phyloP scores from a whole-genome alignment of 805 yeast genomes.

The Phaffomyces thermotolerans region DNA sequence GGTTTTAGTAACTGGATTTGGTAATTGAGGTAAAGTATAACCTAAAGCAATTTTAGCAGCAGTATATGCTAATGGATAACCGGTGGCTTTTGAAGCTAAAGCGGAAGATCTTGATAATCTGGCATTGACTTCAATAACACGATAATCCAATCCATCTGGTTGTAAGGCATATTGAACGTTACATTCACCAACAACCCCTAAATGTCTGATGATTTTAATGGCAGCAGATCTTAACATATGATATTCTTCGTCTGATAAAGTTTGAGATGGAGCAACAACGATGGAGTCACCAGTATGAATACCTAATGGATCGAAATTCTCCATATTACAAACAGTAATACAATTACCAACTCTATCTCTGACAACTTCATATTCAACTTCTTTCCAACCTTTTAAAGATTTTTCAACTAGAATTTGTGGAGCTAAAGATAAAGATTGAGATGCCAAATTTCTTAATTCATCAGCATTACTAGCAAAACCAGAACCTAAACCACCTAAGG shows the following conservation, averaged over 20 bases:
- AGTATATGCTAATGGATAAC: constrained; percentile 96
- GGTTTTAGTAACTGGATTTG: constrained; percentile 93
- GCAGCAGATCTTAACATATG: constrained; percentile 98
- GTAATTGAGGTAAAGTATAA: constrained; percentile 88
- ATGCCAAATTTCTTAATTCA: constrained; percentile 80
- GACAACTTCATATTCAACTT: constrained; percentile 96
- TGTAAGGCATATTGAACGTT: constrained; percentile 95
- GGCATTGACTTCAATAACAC: constrained; percentile 97
- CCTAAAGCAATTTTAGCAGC: constrained; percentile 97
- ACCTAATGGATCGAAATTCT: constrained; percentile 96
- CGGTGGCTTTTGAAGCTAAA: constrained; percentile 96
- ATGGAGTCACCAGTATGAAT: constrained; percentile 98
- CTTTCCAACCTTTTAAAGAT: constrained; percentile 98
- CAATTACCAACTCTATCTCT: constrained; percentile 95
- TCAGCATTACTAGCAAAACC: constrained; percentile 85
- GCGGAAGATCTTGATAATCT: constrained; percentile 96
- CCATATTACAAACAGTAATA: constrained; percentile 99
- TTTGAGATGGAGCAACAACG: constrained; percentile 98
- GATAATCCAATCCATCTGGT: constrained; percentile 91
- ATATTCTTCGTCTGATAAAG: constrained; percentile 93
- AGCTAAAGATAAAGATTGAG: constrained; percentile 82
- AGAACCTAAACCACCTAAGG: constrained; percentile 95
- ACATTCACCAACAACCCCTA: constrained; percentile 99
- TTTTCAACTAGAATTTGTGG: constrained; percentile 96
- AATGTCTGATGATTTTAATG: constrained; percentile 91